Evolutionary conservation across 2,329 filamentous ascomycete species (phyloP).

Genomic region (Raffaelea arxii): DNA sequence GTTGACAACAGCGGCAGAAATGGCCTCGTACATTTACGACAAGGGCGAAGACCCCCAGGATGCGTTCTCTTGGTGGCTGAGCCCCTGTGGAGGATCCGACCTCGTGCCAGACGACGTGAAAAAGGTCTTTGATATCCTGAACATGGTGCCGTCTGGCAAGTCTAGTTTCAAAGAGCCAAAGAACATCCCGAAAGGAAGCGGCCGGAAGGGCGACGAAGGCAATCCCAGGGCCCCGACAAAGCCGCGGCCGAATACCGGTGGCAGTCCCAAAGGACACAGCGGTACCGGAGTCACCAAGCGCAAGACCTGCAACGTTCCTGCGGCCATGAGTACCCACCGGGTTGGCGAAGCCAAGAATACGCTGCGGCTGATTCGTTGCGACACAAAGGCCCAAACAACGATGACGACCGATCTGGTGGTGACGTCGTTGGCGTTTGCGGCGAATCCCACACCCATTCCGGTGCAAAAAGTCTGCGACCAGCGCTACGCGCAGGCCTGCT

Average conservation of each 20-base stretch:
- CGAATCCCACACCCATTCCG: too few species aligned
- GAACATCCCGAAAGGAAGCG: constrained; percentile 11
- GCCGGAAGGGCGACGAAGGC: constrained; percentile 9
- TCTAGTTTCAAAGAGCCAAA: constrained; percentile 10
- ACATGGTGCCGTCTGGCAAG: constrained; percentile 7
- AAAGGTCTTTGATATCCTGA: constrained; percentile 12
- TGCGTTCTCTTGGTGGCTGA: constrained; percentile 13
- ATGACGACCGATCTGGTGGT: too few species aligned
- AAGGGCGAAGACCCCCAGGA: constrained; percentile 9
- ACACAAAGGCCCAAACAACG: too few species aligned
- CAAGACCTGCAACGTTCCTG: constrained; percentile 10
- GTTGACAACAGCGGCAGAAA: not conserved
- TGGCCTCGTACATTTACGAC: constrained; percentile 7
- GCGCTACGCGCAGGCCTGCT: too few species aligned
- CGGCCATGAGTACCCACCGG: not conserved
- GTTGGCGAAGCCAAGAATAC: constrained; percentile 10
- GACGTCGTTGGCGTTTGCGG: too few species aligned
- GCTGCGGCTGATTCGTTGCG: constrained; percentile 7
- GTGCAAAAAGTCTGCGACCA: too few species aligned
- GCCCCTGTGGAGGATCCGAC: constrained; percentile 11
- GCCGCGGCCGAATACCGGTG: not conserved
- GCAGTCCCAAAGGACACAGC: not conserved
- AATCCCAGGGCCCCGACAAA: constrained; percentile 9
- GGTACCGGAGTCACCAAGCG: not conserved
- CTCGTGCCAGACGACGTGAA: constrained; percentile 14